A percentile compares a stretch with the other conserved stretches of the same genome.
phyloP scores from a whole-genome alignment of 129 eudicot species.

The Chrysanthemum lavandulifolium region DNA sequence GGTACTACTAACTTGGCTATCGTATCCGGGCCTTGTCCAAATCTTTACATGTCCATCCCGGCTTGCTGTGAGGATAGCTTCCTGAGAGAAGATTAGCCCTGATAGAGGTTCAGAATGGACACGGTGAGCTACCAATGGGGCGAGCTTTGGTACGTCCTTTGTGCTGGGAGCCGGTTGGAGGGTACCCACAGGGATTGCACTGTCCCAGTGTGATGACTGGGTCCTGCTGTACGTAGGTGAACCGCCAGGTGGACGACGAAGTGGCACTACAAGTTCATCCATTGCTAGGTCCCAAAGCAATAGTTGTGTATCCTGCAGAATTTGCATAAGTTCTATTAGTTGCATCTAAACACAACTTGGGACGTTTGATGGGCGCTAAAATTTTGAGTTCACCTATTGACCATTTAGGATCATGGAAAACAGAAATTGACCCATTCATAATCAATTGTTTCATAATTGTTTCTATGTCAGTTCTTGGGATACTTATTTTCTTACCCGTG shows the following conservation, averaged over 20 bases:
- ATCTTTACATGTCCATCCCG: slow-evolving; percentile 84
- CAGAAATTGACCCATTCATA: neutral
- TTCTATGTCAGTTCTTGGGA: too few relatives aligned
- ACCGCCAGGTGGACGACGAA: slow-evolving; percentile 77
- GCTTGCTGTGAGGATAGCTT: slow-evolving; percentile 59
- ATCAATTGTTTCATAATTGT: neutral
- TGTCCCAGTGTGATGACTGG: slow-evolving; percentile 78
- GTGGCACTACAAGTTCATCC: slow-evolving; percentile 84
- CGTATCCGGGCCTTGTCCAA: slow-evolving; percentile 67
- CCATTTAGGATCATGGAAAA: too few relatives aligned
- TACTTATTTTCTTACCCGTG: too few relatives aligned
- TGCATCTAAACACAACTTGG: neutral
- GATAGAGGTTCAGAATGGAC: slow-evolving; percentile 82
- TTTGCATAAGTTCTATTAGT: neutral
- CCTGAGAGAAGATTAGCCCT: slow-evolving; percentile 61
- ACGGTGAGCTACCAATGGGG: slow-evolving; percentile 81
- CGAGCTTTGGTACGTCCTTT: slow-evolving; percentile 80
- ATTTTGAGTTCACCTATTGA: too few relatives aligned
- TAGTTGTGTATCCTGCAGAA: slow-evolving; percentile 66
- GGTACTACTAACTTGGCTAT: slow-evolving; percentile 36
- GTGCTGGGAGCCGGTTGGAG: slow-evolving; percentile 85
- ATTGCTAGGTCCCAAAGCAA: slow-evolving; percentile 86
- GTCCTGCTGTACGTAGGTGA: slow-evolving; percentile 79
- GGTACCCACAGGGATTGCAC: slow-evolving; percentile 52
- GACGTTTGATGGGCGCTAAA: neutral